Evolutionary conservation across 139 green algal species (phyloP).

Genomic region (Tetratostichococcus sp.): DNA sequence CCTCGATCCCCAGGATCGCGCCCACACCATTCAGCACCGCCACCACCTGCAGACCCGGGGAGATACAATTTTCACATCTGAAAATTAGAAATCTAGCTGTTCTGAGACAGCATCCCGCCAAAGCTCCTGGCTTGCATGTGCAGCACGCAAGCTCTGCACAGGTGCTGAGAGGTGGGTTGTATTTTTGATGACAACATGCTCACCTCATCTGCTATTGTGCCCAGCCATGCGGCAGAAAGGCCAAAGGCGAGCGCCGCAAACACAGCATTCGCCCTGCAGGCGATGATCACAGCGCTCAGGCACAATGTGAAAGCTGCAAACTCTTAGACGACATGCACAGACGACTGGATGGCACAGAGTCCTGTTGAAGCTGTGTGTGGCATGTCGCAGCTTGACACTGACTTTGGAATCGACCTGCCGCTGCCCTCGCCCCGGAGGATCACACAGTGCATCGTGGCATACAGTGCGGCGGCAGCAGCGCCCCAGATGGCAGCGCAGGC

Average conservation of each 20-base stretch:
- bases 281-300: not conserved
- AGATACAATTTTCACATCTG: too few relatives aligned
- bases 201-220: not conserved
- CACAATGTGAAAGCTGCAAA: too few relatives aligned
- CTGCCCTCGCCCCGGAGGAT: not conserved
- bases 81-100: too few relatives aligned
- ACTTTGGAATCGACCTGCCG: not conserved
- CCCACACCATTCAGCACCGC: constrained; percentile 32
- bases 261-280: constrained; percentile 10
- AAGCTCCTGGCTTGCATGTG: too few relatives aligned
- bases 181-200: too few relatives aligned
- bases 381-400: not conserved
- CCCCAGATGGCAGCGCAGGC: not conserved
- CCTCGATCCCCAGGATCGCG: constrained; percentile 24
- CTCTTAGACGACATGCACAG: too few relatives aligned
- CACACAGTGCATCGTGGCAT: not conserved
- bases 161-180: too few relatives aligned
- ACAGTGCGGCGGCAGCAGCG: not conserved
- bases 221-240: constrained; percentile 18
- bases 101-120: too few relatives aligned
- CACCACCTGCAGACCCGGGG: constrained; percentile 35
- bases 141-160: too few relatives aligned
- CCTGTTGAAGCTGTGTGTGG: too few relatives aligned
- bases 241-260: constrained; percentile 8
- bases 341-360: too few relatives aligned